Conservation (phyloP, 805 yeast genomes). For the Schizosaccharomyces osmophilus region DNA sequence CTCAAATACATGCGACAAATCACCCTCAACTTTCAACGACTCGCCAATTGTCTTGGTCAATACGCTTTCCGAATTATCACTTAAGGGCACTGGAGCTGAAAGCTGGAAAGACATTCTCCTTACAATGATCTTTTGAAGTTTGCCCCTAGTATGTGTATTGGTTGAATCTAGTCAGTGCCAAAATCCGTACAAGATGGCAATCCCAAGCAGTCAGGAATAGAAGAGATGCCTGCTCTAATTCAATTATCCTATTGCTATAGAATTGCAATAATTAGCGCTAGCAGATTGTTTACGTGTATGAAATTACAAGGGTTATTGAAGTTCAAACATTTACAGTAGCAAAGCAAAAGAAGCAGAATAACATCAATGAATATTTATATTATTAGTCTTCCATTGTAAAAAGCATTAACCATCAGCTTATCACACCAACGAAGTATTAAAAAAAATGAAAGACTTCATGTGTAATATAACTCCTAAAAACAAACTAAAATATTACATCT, state of each 20-base stretch:
- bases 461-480: no score
- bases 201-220: no score
- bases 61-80: background rate
- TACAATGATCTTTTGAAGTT: background rate
- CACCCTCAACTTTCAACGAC: slow-evolving; percentile 7
- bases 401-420: no score
- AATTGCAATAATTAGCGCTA: no score
- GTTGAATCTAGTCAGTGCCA: background rate
- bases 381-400: no score
- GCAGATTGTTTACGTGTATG: no score
- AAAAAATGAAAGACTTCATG: background rate
- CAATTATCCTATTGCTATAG: no score
- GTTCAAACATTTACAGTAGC: background rate
- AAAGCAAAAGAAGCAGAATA: background rate
- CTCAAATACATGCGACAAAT: slow-evolving; percentile 29
- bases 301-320: no score
- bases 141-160: background rate
- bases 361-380: background rate
- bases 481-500: no score
- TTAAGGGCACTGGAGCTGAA: slow-evolving; percentile 38
- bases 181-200: background rate
- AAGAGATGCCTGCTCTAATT: no score
- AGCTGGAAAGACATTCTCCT: slow-evolving; percentile 31
- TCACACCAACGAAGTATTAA: background rate
- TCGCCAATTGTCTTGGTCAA: background rate